phyloP scores from a whole-genome alignment of 352 stramenopile genomes.

The Elongisporangium undulatum region DNA sequence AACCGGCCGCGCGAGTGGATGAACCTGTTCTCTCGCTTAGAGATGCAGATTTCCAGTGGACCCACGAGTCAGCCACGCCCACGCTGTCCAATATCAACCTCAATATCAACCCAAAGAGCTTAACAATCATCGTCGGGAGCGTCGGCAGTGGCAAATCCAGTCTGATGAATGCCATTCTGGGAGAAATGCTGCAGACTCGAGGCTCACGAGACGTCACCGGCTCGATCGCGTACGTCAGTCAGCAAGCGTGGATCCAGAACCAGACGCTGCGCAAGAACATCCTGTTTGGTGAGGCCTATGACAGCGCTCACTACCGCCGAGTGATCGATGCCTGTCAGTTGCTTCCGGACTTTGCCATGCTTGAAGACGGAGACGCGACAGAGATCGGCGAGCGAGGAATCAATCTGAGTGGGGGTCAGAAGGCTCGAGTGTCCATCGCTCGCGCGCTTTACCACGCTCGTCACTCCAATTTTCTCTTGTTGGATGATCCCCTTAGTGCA shows the following conservation, averaged over 20 bases:
- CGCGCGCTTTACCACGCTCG: constrained; percentile 53
- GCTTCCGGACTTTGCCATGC: constrained; percentile 76
- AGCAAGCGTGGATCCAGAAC: constrained; percentile 56
- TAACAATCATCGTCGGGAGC: constrained; percentile 36
- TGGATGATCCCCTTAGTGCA: constrained; percentile 67
- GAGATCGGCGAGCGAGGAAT: constrained; percentile 92
- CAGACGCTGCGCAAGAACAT: constrained; percentile 51
- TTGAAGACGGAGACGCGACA: constrained; percentile 86
- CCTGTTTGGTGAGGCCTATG: constrained; percentile 39
- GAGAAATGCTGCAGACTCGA: constrained; percentile 33
- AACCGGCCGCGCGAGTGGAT: background rate
- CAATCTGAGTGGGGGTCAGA: constrained; percentile 84
- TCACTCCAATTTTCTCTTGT: constrained; percentile 53
- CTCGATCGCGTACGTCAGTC: constrained; percentile 32
- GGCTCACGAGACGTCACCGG: constrained; percentile 16
- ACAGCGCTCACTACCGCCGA: constrained; percentile 30
- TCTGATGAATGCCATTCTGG: constrained; percentile 42
- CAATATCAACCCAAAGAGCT: constrained; percentile 33
- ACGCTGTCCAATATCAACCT: constrained; percentile 38
- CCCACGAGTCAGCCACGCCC: constrained; percentile 5
- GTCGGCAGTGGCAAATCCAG: constrained; percentile 54
- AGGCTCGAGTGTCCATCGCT: constrained; percentile 55
- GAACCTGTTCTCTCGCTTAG: constrained; percentile 7
- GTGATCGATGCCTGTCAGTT: constrained; percentile 80
- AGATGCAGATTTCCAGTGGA: constrained; percentile 18